A percentile compares a stretch with the other conserved stretches of the same genome.
Conservation (phyloP, 1,284 basidiomycete species). For the Sanguinoderma infundibulare region DNA sequence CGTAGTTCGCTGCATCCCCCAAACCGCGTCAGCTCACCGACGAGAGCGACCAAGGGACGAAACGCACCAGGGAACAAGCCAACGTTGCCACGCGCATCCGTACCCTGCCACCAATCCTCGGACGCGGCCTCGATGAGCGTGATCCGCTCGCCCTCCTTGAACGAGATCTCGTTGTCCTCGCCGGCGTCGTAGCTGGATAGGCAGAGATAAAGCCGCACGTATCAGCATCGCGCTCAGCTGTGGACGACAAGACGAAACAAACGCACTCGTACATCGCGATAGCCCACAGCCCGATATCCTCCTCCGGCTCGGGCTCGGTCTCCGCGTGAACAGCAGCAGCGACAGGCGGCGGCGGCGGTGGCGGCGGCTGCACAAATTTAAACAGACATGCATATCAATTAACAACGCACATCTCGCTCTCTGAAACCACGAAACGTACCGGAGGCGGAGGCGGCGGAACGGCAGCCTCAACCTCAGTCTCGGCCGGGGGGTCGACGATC, state of each 20-base stretch:
- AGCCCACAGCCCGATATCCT: constrained; percentile 64
- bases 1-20: constrained; percentile 55
- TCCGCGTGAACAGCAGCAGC: constrained; percentile 38
- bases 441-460: constrained; percentile 49
- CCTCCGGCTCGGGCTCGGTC: constrained; percentile 37
- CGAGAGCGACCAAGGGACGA: neutral
- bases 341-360: constrained; percentile 45
- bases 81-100: constrained; percentile 57
- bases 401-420: neutral
- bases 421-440: constrained; percentile 14
- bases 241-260: neutral
- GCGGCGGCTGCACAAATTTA: constrained; percentile 26
- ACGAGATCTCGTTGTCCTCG: constrained; percentile 89
- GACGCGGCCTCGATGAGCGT: constrained; percentile 71
- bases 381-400: neutral
- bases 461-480: constrained; percentile 40
- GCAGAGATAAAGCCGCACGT: neutral
- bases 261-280: constrained; percentile 81
- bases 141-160: constrained; percentile 83
- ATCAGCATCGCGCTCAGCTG: constrained; percentile 2
- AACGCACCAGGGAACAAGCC: constrained; percentile 86
- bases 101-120: constrained; percentile 93
- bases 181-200: constrained; percentile 79
- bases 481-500: too few species aligned
- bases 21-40: neutral